Evolutionary conservation across 192 early-diverging fungal genomes (phyloP).

Genomic region (Allomyces macrogynus): DNA sequence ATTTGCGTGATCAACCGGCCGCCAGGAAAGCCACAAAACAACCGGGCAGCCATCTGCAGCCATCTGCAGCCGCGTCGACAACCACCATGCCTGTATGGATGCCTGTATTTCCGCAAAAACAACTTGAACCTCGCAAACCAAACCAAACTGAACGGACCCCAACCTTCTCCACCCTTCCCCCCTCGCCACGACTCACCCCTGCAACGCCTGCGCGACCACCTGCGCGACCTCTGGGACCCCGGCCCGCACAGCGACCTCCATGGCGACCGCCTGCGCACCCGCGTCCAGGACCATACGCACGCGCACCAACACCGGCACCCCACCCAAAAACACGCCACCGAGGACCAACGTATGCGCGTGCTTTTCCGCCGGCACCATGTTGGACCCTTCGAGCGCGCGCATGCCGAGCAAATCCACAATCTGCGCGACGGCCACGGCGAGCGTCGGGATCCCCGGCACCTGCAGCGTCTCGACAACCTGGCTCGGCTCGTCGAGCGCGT

Average conservation of each 20-base stretch:
- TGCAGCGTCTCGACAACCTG: conserved; percentile 77
- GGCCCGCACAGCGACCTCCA: conserved; percentile 74
- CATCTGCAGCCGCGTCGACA: too few species aligned
- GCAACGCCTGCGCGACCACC: conserved; percentile 56
- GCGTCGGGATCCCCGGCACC: conserved; percentile 42
- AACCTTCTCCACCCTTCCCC: too few species aligned
- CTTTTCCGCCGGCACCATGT: conserved; percentile 41
- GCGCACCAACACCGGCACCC: conserved; percentile 48
- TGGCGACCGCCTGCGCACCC: conserved; percentile 53
- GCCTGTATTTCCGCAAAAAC: too few species aligned
- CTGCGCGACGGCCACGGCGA: conserved; percentile 15
- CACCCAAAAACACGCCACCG: conserved; percentile 73
- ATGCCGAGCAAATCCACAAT: conserved; percentile 71
- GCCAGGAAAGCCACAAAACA: too few species aligned
- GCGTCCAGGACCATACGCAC: conserved; percentile 72
- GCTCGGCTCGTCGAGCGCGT: conserved; percentile 40
- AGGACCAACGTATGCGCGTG: conserved; percentile 68
- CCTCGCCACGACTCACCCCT: neutral
- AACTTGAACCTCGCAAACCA: too few species aligned
- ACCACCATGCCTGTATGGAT: too few species aligned
- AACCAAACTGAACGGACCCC: too few species aligned
- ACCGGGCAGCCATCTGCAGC: too few species aligned
- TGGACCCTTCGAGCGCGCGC: conserved; percentile 56
- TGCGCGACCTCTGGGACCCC: conserved; percentile 40
- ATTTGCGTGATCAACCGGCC: too few species aligned